Base-by-base conservation (phyloP, 2,329 filamentous ascomycete genomes). In the Bipolaris zeicola region DNA sequence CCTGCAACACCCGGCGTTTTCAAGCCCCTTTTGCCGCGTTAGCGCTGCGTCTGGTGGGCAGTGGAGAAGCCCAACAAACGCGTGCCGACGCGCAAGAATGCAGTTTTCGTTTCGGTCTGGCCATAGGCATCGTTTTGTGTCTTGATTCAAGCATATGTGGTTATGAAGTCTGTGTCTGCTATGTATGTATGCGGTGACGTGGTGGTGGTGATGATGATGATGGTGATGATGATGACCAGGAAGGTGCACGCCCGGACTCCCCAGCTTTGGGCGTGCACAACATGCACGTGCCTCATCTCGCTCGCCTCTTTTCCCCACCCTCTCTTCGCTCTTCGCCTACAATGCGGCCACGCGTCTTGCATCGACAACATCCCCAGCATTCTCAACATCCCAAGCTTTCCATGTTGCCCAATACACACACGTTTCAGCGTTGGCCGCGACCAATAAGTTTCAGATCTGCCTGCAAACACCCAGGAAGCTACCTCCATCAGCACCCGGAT, bases 1-100 rank as follows among this genome's bases (percentile, higher is more conserved):
- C 43, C 58, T 65, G 61, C 56, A 56, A 62, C 54, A 33, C 48
- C 55, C 49, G 54, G 45, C 58, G 58, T 61, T 58, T 60, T 55
- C 47, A 51, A 50, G 43, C 43, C 36, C 50, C 52, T 52, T 43
- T 52, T 46, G 43, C 50, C 46, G 52, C 56, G 47, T 48, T 62
- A 60, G 57, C 50, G 49, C 44, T 24, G 16, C 28, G 16, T 48
- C 50, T 55, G 42, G 51, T 61, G 34, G 42, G 43, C 42, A 49
- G 55, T 61, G 38, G 42, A 45, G 45, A 51, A 28, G n/a, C 63
- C 57, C 58, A 52, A 55, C 63, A 57, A 60, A 67, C 55, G 60
- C 60, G 55, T 61, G 53, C 48, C 59, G 37, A 62, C 57, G 57
- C 54, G 62, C 50, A 47, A 18, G 43, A 44, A 24, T 37, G 34